phyloP scores from a whole-genome alignment of 306 rosid genomes.

The Quercus bicolor region DNA sequence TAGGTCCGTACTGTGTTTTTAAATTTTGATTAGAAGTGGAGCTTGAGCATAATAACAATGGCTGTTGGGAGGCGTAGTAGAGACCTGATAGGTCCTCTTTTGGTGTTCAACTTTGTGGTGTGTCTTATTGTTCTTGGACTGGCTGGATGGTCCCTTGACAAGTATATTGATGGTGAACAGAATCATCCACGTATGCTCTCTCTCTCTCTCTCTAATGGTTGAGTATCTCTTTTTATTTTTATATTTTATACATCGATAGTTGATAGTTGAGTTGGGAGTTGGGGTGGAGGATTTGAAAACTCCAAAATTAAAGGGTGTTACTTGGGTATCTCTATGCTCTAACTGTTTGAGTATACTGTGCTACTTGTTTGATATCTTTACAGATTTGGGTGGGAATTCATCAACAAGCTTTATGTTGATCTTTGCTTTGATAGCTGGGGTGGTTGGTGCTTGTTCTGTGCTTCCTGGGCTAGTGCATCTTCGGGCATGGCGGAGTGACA shows the following conservation, averaged over 20 bases:
- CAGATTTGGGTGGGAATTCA: conserved; percentile 45
- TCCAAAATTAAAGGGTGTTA: not conserved
- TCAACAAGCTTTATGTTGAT: conserved; percentile 38
- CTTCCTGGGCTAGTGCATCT: conserved; percentile 30
- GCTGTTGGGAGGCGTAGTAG: conserved; percentile 28
- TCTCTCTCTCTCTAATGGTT: not conserved
- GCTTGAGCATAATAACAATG: conserved; percentile 9
- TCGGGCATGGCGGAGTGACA: conserved; percentile 32
- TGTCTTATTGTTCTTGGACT: conserved; percentile 31
- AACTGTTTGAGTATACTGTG: not conserved
- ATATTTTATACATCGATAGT: no score
- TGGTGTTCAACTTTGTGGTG: conserved; percentile 31
- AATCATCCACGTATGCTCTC: conserved; percentile 33
- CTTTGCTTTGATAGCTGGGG: conserved; percentile 33
- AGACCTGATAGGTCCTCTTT: conserved; percentile 34
- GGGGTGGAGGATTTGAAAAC: no score
- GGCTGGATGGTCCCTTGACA: conserved; percentile 46
- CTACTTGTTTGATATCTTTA: not conserved
- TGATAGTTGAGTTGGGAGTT: no score
- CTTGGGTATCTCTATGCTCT: not conserved
- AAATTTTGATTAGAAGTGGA: not conserved
- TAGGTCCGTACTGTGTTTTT: not conserved
- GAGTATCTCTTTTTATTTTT: no score
- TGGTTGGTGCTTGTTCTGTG: conserved; percentile 31
- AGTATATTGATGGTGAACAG: conserved; percentile 39